Base-by-base conservation (phyloP, 2,329 filamentous ascomycete genomes). In the Colletotrichum lindemuthianum region DNA sequence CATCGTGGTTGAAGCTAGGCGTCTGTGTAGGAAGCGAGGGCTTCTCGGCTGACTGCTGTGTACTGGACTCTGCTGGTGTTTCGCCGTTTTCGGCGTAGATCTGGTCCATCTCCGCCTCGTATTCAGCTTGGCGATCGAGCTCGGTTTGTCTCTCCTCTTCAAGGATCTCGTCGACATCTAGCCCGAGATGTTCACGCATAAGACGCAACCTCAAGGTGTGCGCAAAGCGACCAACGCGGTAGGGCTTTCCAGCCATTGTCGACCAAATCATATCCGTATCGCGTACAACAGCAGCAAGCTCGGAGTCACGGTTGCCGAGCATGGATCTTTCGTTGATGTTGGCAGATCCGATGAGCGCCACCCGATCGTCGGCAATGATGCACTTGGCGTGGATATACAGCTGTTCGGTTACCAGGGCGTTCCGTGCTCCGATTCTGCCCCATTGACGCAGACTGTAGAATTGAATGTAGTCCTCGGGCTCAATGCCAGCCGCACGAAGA, bases 281-380 rank as follows among this genome's bases (percentile, higher is more conserved):
- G 57, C 95, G 88, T 45, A 99, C 92, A 47, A 98, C 86, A 7
- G 94, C 90, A 6, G 95, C 96, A 67, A 92, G 89, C 77, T 99
- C 96, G 0, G 95, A 97, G 76, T 99, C 96, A 72, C 96, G 88
- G 52, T 88, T 90, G 8, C 96, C 96, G 66, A 97, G 78, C 93
- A 98, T 93, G 7, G 95, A 98, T 49, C 96, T 89, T 77, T 99
- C 96, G 72, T 99, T 99, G 82, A 99, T 98, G 75, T 99, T 99
- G 57, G 96, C 96, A 49, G 95, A 98, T 15, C 96, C 96, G 71
- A 99, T 99, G 66, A 99, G 89, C 16, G 91, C 95, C 63, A 96
- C 88, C 39, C 95, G 88, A 73, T 99, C 96, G 76, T 99, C 96
- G 5, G 97, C 95, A 60, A 99, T 86, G 83, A 98, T 98, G 69